phyloP scores from a whole-genome alignment of 805 yeast species.

The Yarrowia alimentaria region DNA sequence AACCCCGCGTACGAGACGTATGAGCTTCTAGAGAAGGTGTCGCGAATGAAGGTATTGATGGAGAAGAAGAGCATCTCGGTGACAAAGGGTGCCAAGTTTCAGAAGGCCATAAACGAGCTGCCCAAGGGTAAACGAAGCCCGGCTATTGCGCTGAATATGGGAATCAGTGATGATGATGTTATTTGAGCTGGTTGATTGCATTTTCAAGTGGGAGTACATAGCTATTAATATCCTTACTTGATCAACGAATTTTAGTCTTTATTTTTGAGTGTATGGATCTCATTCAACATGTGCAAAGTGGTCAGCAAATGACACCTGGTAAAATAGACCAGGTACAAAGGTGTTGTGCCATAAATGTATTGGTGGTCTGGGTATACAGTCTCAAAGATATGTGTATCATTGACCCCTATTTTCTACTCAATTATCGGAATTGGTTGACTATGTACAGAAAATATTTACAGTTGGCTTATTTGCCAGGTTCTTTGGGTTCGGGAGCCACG shows the following conservation, averaged over 20 bases:
- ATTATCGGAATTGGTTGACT: too few relatives aligned
- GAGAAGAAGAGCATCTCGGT: slow-evolving; percentile 9
- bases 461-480: not conserved
- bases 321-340: too few relatives aligned
- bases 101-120: not conserved
- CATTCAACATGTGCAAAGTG: too few relatives aligned
- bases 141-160: slow-evolving; percentile 1
- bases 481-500: not conserved
- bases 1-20: slow-evolving; percentile 7
- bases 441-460: slow-evolving; percentile 1
- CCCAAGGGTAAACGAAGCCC: not conserved
- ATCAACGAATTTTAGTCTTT: too few relatives aligned
- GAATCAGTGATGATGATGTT: slow-evolving; percentile 20
- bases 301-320: too few relatives aligned
- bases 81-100: not conserved
- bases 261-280: too few relatives aligned
- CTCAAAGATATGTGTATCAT: too few relatives aligned
- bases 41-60: slow-evolving; percentile 4
- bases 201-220: too few relatives aligned
- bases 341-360: too few relatives aligned
- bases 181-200: not conserved
- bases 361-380: too few relatives aligned
- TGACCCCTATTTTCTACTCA: too few relatives aligned
- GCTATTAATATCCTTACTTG: too few relatives aligned
- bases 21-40: slow-evolving; percentile 16